Percentiles rank a stretch among this genome's conserved stretches.
Evolutionary conservation across 129 eudicot species (phyloP).

Genomic region (Gnaphalium uliginosum): DNA sequence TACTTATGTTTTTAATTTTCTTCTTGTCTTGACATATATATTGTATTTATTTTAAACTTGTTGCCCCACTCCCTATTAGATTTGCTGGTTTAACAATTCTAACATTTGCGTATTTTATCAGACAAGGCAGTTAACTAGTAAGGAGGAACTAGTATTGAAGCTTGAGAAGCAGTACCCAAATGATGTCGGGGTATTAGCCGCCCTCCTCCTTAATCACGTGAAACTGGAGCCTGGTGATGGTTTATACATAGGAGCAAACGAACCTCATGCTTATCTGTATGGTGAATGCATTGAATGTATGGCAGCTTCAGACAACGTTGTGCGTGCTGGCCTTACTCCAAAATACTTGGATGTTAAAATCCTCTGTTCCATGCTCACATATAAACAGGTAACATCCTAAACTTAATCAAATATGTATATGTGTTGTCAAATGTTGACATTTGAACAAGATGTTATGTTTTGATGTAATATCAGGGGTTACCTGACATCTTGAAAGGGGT

Average conservation of each 20-base stretch:
- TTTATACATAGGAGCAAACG: slow-evolving; percentile 78
- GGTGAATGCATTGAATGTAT: slow-evolving; percentile 95
- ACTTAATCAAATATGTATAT: neutral
- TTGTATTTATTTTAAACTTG: no score
- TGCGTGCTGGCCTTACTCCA: slow-evolving; percentile 97
- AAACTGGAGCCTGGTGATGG: slow-evolving; percentile 85
- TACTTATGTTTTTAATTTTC: no score
- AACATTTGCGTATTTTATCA: slow-evolving; percentile 15
- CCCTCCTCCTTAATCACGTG: slow-evolving; percentile 69
- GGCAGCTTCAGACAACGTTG: slow-evolving; percentile 98
- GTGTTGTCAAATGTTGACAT: neutral
- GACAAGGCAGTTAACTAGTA: slow-evolving; percentile 55
- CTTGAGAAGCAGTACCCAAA: slow-evolving; percentile 76
- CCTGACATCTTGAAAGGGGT: slow-evolving; percentile 71
- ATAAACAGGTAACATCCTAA: slow-evolving; percentile 63
- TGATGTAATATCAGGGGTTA: slow-evolving; percentile 45
- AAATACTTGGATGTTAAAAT: slow-evolving; percentile 73
- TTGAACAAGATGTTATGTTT: neutral
- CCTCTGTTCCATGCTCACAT: slow-evolving; percentile 91
- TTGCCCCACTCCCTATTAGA: no score
- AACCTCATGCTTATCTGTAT: slow-evolving; percentile 79
- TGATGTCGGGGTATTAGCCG: slow-evolving; percentile 83
- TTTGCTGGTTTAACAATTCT: neutral
- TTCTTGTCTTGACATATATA: no score
- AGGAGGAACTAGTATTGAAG: slow-evolving; percentile 67